Evolutionary conservation across 2,329 filamentous ascomycete genomes (phyloP), one percentile per base, ranked within the genome.

Genomic region (Fusarium multiceps): DNA sequence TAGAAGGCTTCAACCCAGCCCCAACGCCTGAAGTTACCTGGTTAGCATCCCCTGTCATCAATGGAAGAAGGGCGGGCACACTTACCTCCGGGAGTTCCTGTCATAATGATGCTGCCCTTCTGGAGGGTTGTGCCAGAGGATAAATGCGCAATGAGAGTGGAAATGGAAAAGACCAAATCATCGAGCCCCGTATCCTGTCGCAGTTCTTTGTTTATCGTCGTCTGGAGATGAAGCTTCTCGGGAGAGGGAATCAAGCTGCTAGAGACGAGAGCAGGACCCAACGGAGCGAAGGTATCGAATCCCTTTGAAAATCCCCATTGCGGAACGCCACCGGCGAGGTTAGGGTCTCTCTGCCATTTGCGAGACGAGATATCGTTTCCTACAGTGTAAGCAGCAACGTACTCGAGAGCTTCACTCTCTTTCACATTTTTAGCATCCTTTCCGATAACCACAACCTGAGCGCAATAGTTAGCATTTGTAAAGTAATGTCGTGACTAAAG

Each of bases 271-370:
- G 40, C 66, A 0, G 86, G 86, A 0, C 86, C 87, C 0, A 89
- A 59, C 0, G 87, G 87, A 1, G 84, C 84, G 66, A 81, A 88
- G 0, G 81, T 86, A 66, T 89, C 86, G 56, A 89, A 89, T 0
- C 85, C 84, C 68, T 89, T 88, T 18, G 80, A 82, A 66, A 88
- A 89, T 0, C 83, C 82, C 84, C 85, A 88, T 72, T 89, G 87
- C 0, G 86, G 86, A 0, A 88, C 83, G 1, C 77, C 80, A 0
- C 86, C 86, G 0, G 86, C 86, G 4, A 82, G 77, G 0, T 74
- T 75, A 0, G 84, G 82, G 21, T 87, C 82, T 6, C 84, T 77
- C 66, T 89, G 87, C 34, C 83, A 77, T 64, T 86, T 86, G 0
- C 87, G 82, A 0, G 82, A 81, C 0, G 84, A 85, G 1, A 89